Evolutionary conservation across 371 early-diverging fungal genomes (phyloP), one percentile per base, ranked within the genome.

Genomic region (Syncephalastrum contaminatum): DNA sequence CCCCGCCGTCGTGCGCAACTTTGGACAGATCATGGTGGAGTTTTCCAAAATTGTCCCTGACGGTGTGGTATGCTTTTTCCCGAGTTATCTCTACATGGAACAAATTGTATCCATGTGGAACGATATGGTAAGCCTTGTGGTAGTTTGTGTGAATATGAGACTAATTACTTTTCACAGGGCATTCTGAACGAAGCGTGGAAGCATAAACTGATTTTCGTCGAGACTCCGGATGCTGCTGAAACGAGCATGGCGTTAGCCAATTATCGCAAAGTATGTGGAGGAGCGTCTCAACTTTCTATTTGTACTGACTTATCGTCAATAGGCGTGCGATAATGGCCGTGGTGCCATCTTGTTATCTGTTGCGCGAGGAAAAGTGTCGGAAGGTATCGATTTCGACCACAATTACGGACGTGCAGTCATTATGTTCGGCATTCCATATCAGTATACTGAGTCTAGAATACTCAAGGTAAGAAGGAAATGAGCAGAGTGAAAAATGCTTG

Each of bases 321-420:
- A 90, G 68, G 99, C 99, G 1, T 99, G 99, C 70, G 93, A 98
- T 62, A 97, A 96, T 73, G 99, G 99, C 0, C 89, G 99, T 54
- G 99, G 99, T 0, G 99, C 99, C 0, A 90, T 98, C 42, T 71
- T 99, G n/a, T 72, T 99, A 21, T 95, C 97, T 53, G 99, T 99
- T n/a, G 99, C 99, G 10, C 88, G 99, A 52, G 99, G 99, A 13
- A 99, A 99, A 70, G 99, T 99, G 15, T 96, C 97, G 8, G 99
- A 99, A 76, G 99, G 99, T 16, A 97, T 99, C 62, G 99, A 99
- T 88, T 99, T 99, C 72, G 98, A 99, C 68, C 96, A 99, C 70
- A 91, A 98, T 62, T 99, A 99, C 75, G 99, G 99, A 8, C 86
- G 99, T 24, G 99, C 98, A 18, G 95, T 98, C 30, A 83, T 99